Base-by-base conservation (phyloP, 129 eudicot genomes). In the Chrysanthemum makinoi region DNA sequence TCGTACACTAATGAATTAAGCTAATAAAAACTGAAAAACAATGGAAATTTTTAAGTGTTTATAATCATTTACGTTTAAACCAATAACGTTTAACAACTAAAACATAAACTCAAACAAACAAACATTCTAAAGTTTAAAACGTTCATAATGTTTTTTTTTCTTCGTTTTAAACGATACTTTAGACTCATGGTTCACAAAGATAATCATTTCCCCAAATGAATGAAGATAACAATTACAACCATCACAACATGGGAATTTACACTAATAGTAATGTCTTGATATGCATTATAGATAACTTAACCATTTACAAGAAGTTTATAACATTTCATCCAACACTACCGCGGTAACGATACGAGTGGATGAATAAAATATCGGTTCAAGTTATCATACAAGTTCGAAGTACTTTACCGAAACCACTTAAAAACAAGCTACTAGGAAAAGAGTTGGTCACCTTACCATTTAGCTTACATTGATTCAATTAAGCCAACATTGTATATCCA, bases 381-480 rank as follows among this genome's bases (percentile, higher is more conserved):
- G 61, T 15, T 7, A 14, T 47, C 5, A 30, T 30, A 30, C 35
- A 30, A 3, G 35, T 4, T 30, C 6, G 35, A 0, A 30, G 35
- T 3, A 10, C n/a, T 28, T 39, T 47, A 22, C 57, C 8, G 51
- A 47, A 48, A 2, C 69, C 68, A 48, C 68, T 13, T 52, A 1
- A 54, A 19, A 43, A 65, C 55, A 54, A 64, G 56, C 24, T 56
- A 46, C 67, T 66, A 66, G 10, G 19, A 66, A 65, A 22, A 1
- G 17, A n/a, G 63, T 28, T 7, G 48, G 44, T 57, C 0, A 49
- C 60, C 57, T 72, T 65, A 62, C 35, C 13, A 64, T 15, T 61
- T 61, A 69, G 52, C 48, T 71, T 81, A 84, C 62, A 65, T n/a
- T 14, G 83, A 69, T 72, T 80, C 69, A 20, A 49, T 81, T 52